Evolutionary conservation across 2,329 filamentous ascomycete species (phyloP).

Genomic region (Capronia americana): DNA sequence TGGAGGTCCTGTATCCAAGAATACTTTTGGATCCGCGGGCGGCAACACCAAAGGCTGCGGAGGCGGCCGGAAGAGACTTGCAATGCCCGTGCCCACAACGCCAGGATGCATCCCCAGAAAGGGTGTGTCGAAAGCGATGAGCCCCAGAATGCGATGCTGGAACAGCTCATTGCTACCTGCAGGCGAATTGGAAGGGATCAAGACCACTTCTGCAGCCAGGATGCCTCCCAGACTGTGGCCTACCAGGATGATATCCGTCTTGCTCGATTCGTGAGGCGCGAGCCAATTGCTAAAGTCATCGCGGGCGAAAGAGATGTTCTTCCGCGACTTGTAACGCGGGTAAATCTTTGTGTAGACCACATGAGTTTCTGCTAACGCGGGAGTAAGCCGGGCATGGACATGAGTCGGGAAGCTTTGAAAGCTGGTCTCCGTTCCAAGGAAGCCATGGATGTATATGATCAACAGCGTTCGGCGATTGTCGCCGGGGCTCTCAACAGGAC

Average conservation of each 20-base stretch:
- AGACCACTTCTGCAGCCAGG: constrained; percentile 76
- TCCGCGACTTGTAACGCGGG: constrained; percentile 52
- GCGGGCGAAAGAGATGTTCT: constrained; percentile 66
- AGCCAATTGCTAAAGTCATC: constrained; percentile 86
- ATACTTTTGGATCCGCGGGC: constrained; percentile 15
- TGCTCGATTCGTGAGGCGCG: constrained; percentile 73
- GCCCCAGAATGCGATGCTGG: constrained; percentile 78
- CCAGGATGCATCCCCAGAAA: constrained; percentile 89
- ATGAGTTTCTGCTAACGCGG: constrained; percentile 73
- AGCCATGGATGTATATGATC: constrained; percentile 86
- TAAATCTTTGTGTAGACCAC: constrained; percentile 79
- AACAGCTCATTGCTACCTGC: constrained; percentile 51
- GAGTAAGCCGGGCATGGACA: constrained; percentile 75
- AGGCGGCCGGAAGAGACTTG: constrained; percentile 71
- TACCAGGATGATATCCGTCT: constrained; percentile 79
- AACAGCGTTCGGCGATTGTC: constrained; percentile 64
- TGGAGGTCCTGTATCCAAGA: constrained; percentile 30
- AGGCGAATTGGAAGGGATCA: constrained; percentile 56
- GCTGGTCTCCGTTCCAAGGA: constrained; percentile 85
- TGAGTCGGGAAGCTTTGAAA: constrained; percentile 89
- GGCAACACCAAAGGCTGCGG: constrained; percentile 42
- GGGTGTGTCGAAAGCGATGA: constrained; percentile 82
- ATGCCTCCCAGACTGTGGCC: constrained; percentile 93
- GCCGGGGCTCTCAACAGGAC: constrained; percentile 42
- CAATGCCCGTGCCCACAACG: constrained; percentile 80